phyloP scores from a whole-genome alignment of 768 basidiomycete genomes.

The Lyophyllum shimeji region DNA sequence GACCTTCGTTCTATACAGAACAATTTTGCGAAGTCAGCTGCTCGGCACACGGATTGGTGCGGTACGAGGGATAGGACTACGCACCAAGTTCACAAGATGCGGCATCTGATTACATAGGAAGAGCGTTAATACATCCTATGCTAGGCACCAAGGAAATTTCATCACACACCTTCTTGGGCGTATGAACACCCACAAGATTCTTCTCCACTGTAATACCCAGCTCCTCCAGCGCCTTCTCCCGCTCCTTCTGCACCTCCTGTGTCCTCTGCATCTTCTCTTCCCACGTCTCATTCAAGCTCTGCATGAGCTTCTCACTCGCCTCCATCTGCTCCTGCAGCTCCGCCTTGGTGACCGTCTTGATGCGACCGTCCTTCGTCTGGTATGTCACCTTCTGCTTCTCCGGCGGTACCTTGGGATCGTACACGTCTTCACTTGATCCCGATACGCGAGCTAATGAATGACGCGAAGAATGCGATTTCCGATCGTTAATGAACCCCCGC shows the following conservation, averaged over 20 bases:
- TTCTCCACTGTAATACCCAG: slow-evolving; percentile 98
- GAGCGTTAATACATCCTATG: slow-evolving; percentile 7
- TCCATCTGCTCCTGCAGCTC: slow-evolving; percentile 98
- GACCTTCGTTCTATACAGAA: slow-evolving; percentile 66
- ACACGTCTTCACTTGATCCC: slow-evolving; percentile 70
- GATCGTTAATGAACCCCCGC: slow-evolving; percentile 10
- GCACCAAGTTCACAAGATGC: slow-evolving; percentile 88
- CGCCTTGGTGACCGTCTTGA: slow-evolving; percentile 96
- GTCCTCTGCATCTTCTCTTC: slow-evolving; percentile 91
- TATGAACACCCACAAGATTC: slow-evolving; percentile 94
- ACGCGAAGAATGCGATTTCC: slow-evolving; percentile 13
- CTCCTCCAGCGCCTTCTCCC: slow-evolving; percentile 97
- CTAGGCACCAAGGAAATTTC: slow-evolving; percentile 13
- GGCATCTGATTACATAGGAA: slow-evolving; percentile 62
- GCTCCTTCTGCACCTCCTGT: slow-evolving; percentile 92
- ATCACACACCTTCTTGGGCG: slow-evolving; percentile 86
- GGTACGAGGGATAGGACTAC: slow-evolving; percentile 28
- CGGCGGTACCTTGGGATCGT: slow-evolving; percentile 86
- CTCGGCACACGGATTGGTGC: slow-evolving; percentile 9
- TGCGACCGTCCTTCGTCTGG: slow-evolving; percentile 86
- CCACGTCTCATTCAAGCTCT: slow-evolving; percentile 93
- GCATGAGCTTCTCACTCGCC: slow-evolving; percentile 92
- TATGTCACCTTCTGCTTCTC: slow-evolving; percentile 96
- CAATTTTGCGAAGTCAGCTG: slow-evolving; percentile 11
- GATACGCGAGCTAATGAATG: slow-evolving; percentile 65